Conservation (phyloP, 208 protist species). For the Acanthamoeba castellanii region DNA sequence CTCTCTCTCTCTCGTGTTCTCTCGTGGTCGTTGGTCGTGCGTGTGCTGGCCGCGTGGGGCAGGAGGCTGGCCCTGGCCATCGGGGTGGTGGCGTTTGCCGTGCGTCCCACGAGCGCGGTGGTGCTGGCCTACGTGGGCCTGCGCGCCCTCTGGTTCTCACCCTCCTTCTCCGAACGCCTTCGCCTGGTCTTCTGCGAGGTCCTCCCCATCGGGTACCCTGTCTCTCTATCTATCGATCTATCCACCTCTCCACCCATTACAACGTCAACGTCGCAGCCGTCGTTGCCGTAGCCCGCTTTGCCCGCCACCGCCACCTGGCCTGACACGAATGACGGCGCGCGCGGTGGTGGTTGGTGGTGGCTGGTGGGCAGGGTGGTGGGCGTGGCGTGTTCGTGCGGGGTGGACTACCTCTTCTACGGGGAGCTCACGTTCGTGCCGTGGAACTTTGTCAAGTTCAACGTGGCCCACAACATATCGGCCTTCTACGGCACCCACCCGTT, state of each 20-base stretch:
- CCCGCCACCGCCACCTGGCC: neutral
- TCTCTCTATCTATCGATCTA: neutral
- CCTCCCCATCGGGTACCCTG: slow-evolving; percentile 4
- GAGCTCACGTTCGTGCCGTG: slow-evolving; percentile 78
- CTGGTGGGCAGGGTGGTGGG: slow-evolving; percentile 61
- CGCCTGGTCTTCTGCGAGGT: neutral
- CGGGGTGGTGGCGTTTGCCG: neutral
- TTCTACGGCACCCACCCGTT: slow-evolving; percentile 94
- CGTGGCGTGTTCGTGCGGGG: neutral
- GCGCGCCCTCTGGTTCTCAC: slow-evolving; percentile 6
- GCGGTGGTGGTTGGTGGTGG: no score
- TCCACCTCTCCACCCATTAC: neutral
- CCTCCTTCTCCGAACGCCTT: neutral
- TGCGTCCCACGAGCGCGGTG: slow-evolving; percentile 62
- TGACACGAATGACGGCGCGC: no score
- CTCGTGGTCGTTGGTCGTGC: no score
- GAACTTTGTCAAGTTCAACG: slow-evolving; percentile 93
- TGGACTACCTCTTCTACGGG: slow-evolving; percentile 83
- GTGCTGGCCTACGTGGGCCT: slow-evolving; percentile 3
- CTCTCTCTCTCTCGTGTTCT: no score
- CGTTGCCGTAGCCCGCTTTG: no score
- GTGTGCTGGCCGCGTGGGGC: neutral
- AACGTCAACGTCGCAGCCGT: neutral
- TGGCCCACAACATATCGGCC: slow-evolving; percentile 89
- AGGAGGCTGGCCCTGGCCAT: neutral